A percentile compares a stretch with the other conserved stretches of the same genome.
These are phyloP conservation scores for thale cress (Arabidopsis thaliana) DNA, from an alignment of 345 rosid species.

Conservation along the genomic window TAIR10.1 NC_003070.9:935501-936000, in stretches of 20 bases:
- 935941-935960: slow-evolving; percentile 93
- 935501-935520: neutral
- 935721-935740: slow-evolving; percentile 79
- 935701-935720: slow-evolving; percentile 78
- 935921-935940: slow-evolving; percentile 94
- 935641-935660: slow-evolving; percentile 75
- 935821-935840: slow-evolving; percentile 16
- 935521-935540: neutral
- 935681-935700: slow-evolving; percentile 67
- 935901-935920: slow-evolving; percentile 84
- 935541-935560: slow-evolving; percentile 1
- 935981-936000: slow-evolving; percentile 34
- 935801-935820: slow-evolving; percentile 9
- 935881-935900: slow-evolving; percentile 86
- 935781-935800: slow-evolving; percentile 45
- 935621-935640: slow-evolving; percentile 79
- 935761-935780: slow-evolving; percentile 43
- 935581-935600: slow-evolving; percentile 92
- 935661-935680: slow-evolving; percentile 84
- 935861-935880: slow-evolving; percentile 44
- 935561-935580: slow-evolving; percentile 81
- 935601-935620: slow-evolving; percentile 89
- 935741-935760: slow-evolving; percentile 94
- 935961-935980: slow-evolving; percentile 82
- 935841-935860: slow-evolving; percentile 8